These are phyloP conservation scores for Fragaria ananassa DNA, from an alignment of 306 rosid species.

Conservation along the genomic window DNA sequence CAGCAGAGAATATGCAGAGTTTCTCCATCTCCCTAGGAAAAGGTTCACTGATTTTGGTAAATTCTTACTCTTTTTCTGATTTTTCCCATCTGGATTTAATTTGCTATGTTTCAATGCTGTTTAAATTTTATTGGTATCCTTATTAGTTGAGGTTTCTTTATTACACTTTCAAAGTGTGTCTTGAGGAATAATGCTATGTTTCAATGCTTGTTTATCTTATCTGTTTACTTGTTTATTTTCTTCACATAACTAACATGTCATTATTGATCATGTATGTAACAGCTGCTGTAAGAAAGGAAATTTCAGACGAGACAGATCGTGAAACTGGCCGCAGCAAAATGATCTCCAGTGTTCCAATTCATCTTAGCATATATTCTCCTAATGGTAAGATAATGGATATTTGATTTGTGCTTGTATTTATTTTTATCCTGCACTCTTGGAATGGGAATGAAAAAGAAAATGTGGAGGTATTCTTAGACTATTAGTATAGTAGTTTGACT, in stretches of 20 bases:
- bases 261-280: conserved; percentile 21
- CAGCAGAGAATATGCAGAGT: conserved; percentile 87
- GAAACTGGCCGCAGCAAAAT: conserved; percentile 85
- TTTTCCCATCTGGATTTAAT: conserved; percentile 7
- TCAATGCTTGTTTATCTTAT: not conserved
- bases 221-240: not conserved
- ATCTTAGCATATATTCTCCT: conserved; percentile 91
- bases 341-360: conserved; percentile 90
- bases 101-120: not conserved
- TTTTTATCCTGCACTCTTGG: not conserved
- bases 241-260: not conserved
- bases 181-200: not conserved
- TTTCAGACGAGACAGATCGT: conserved; percentile 90
- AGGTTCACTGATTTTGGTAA: conserved; percentile 74
- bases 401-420: conserved; percentile 5
- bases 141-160: not conserved
- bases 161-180: not conserved
- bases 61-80: conserved; percentile 7
- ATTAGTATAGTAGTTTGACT: not conserved
- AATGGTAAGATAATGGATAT: conserved; percentile 45
- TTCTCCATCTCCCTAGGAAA: conserved; percentile 81
- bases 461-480: not conserved
- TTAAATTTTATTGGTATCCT: not conserved
- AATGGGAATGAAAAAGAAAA: not conserved
- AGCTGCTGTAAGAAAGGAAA: conserved; percentile 97